A percentile compares a stretch with the other conserved stretches of the same genome.
phyloP scores from a whole-genome alignment of 2,329 filamentous ascomycete genomes.

The Tolypocladium guangdongense region DNA sequence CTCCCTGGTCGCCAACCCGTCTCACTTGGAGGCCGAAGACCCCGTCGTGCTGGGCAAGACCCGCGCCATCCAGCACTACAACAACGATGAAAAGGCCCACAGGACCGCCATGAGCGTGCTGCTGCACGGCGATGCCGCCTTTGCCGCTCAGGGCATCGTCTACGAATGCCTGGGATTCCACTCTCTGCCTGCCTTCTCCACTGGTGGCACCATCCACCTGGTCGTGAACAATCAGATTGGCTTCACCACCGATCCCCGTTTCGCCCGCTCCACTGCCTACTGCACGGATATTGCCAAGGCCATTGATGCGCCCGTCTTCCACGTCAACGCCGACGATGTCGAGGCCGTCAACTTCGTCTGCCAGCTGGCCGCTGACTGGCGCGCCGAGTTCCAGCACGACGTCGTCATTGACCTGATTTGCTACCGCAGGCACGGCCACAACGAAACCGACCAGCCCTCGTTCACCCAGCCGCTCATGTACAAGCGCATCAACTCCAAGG shows the following conservation, averaged over 20 bases:
- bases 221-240: slow-evolving; percentile 99
- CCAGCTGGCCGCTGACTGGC: slow-evolving; percentile 94
- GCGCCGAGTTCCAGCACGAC: slow-evolving; percentile 96
- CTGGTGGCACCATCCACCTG: slow-evolving; percentile 91
- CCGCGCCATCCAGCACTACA: slow-evolving; percentile 96
- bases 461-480: slow-evolving; percentile 99
- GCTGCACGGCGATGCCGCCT: slow-evolving; percentile 93
- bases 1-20: slow-evolving; percentile 95
- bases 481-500: slow-evolving; percentile 84
- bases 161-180: slow-evolving; percentile 99
- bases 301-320: slow-evolving; percentile 96
- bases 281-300: slow-evolving; percentile 99
- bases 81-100: slow-evolving; percentile 87
- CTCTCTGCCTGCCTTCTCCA: slow-evolving; percentile 89
- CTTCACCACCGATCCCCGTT: slow-evolving; percentile 97
- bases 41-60: slow-evolving; percentile 97
- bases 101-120: slow-evolving; percentile 89
- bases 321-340: slow-evolving; percentile 97
- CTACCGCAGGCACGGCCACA: slow-evolving; percentile 98
- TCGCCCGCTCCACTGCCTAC: slow-evolving; percentile 94
- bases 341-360: slow-evolving; percentile 98
- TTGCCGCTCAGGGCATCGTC: slow-evolving; percentile 91
- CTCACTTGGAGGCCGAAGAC: slow-evolving; percentile 95
- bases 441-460: slow-evolving; percentile 97
- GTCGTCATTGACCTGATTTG: slow-evolving; percentile 97